These are phyloP conservation scores for Blastocystis sp. DNA, from an alignment of 352 stramenopile species.

Conservation along the genomic window DNA sequence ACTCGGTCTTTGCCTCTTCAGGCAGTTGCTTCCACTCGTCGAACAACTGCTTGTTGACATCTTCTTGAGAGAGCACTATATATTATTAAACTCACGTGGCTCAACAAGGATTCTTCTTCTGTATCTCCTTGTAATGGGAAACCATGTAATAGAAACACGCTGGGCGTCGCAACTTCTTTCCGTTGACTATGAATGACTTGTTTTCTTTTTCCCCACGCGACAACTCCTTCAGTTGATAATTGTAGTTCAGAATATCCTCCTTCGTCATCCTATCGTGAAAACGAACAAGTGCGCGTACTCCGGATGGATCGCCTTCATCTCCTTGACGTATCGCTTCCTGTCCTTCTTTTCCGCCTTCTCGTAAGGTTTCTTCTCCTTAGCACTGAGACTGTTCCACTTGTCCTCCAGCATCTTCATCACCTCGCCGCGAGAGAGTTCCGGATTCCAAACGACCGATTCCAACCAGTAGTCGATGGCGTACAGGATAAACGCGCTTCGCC, in stretches of 20 bases:
- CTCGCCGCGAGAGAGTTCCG: not conserved
- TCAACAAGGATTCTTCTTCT: not conserved
- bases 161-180: not conserved
- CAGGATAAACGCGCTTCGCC: not conserved
- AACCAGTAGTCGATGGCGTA: not conserved
- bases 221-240: not conserved
- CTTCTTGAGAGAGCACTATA: not conserved
- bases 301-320: not conserved
- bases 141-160: constrained; percentile 11
- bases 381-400: not conserved
- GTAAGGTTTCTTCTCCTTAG: not conserved
- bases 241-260: not conserved
- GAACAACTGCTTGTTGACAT: not conserved
- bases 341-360: not conserved
- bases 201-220: not conserved
- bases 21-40: not conserved
- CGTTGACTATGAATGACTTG: not conserved
- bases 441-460: not conserved
- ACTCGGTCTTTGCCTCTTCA: not conserved
- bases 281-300: not conserved
- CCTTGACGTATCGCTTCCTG: not conserved
- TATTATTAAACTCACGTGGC: not conserved
- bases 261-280: not conserved
- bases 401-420: not conserved
- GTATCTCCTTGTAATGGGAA: not conserved